Evolutionary conservation across 208 protist species (phyloP).

Genomic region (Trypanosomatidae sp.): DNA sequence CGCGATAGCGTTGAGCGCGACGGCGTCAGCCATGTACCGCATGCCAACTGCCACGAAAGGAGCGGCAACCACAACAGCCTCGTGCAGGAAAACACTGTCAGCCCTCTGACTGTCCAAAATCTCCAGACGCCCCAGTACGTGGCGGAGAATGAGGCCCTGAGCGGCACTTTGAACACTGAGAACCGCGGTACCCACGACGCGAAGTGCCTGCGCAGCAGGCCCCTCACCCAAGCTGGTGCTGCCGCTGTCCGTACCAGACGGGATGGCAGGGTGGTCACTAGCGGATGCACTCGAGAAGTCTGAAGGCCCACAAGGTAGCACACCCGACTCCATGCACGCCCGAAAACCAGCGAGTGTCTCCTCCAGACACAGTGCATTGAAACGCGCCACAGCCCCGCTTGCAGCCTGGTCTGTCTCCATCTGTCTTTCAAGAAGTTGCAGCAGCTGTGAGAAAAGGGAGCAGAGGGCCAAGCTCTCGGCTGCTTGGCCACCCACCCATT

Average conservation of each 20-base stretch:
- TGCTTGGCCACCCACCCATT: conserved; percentile 17
- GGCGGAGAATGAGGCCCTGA: conserved; percentile 8
- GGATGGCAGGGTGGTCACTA: background rate
- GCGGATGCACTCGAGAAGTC: conserved; percentile 3
- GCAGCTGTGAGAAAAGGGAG: conserved; percentile 6
- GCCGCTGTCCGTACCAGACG: background rate
- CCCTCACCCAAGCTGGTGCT: conserved; percentile 2
- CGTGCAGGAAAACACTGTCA: background rate
- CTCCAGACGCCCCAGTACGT: background rate
- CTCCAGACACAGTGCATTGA: conserved; percentile 6
- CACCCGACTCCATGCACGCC: conserved; percentile 9
- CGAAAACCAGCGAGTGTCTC: conserved; percentile 14
- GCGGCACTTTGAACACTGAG: conserved; percentile 2
- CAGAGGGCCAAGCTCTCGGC: conserved; percentile 13
- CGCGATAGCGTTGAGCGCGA: conserved; percentile 11
- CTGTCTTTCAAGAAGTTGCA: background rate
- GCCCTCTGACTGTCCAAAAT: background rate
- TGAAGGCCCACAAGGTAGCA: conserved; percentile 6
- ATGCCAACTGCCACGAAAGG: conserved; percentile 13
- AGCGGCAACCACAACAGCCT: background rate
- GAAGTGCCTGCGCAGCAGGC: conserved; percentile 10
- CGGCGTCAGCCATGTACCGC: conserved; percentile 22
- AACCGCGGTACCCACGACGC: conserved; percentile 4
- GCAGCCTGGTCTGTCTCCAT: conserved; percentile 1
- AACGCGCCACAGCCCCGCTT: background rate